Percentiles rank a stretch among this genome's conserved stretches.
Evolutionary conservation across 2,329 filamentous ascomycete species (phyloP).

Genomic region (Diplodia sapinea): DNA sequence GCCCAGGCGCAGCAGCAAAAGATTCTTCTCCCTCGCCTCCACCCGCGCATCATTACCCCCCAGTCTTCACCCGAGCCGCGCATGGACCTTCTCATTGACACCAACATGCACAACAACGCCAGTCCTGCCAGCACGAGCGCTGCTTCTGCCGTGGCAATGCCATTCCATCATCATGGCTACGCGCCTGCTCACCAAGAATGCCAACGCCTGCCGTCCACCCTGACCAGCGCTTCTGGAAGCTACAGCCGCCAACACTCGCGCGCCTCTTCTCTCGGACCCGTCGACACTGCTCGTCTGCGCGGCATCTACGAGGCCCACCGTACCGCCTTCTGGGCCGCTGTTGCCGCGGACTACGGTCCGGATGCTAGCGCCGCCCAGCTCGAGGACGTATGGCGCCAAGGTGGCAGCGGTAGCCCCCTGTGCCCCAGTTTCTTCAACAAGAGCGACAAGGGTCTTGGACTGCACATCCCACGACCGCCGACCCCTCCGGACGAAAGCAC

Average conservation of each 20-base stretch:
- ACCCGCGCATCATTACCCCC: constrained; percentile 55
- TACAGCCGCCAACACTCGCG: constrained; percentile 36
- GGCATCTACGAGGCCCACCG: constrained; percentile 74
- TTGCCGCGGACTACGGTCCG: constrained; percentile 73
- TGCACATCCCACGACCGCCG: constrained; percentile 25
- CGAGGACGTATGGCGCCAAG: constrained; percentile 69
- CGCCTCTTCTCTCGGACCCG: constrained; percentile 52
- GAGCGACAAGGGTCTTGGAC: constrained; percentile 20
- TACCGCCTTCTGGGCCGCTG: constrained; percentile 72
- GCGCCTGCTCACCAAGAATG: constrained; percentile 8
- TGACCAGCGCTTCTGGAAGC: constrained; percentile 47
- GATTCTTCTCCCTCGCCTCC: constrained; percentile 64
- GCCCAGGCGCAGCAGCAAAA: constrained; percentile 49
- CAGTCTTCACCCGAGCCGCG: constrained; percentile 47
- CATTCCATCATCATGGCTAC: constrained; percentile 30
- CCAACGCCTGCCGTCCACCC: constrained; percentile 47
- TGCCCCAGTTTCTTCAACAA: constrained; percentile 23
- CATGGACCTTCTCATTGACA: constrained; percentile 52
- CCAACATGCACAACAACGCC: constrained; percentile 41
- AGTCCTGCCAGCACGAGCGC: constrained; percentile 33
- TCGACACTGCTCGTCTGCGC: constrained; percentile 71
- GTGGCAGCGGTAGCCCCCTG: constrained; percentile 25
- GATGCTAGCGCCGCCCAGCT: constrained; percentile 67
- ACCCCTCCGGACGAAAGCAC: constrained; percentile 28
- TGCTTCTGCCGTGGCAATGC: constrained; percentile 46